Percentiles rank a stretch among this genome's conserved stretches.
Conservation (phyloP, 1,284 basidiomycete species). For the Marasmius tenuissimus region DNA sequence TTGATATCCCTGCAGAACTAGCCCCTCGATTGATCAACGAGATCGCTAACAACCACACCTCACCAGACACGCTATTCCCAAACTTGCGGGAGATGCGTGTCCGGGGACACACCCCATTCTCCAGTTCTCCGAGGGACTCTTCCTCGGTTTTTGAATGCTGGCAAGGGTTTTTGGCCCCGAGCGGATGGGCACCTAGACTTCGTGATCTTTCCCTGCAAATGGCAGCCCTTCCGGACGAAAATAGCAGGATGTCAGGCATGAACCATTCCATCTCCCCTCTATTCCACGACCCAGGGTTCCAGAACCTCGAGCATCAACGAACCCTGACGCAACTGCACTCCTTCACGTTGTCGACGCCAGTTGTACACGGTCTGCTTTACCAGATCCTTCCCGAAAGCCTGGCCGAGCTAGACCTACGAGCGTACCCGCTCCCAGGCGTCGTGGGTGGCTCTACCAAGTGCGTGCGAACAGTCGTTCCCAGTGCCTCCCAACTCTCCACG, state of each 20-base stretch:
- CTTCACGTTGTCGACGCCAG: slow-evolving; percentile 10
- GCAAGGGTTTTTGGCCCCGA: neutral
- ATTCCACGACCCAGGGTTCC: neutral
- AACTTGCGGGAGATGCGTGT: slow-evolving; percentile 7
- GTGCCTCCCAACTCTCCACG: slow-evolving; percentile 2
- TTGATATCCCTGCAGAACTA: slow-evolving; percentile 13
- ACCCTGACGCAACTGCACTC: slow-evolving; percentile 7
- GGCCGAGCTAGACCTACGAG: slow-evolving; percentile 3
- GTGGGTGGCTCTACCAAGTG: slow-evolving; percentile 3
- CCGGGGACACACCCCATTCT: slow-evolving; percentile 9
- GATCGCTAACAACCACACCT: neutral
- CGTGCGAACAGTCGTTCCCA: slow-evolving; percentile 2
- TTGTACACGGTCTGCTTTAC: slow-evolving; percentile 2
- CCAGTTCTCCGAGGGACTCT: neutral
- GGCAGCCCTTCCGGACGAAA: too few species aligned
- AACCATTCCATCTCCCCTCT: neutral
- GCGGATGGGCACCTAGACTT: too few species aligned
- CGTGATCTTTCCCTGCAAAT: too few species aligned
- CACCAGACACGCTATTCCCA: slow-evolving; percentile 3
- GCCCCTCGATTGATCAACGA: slow-evolving; percentile 1
- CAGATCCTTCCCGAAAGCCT: slow-evolving; percentile 8
- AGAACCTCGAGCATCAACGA: neutral
- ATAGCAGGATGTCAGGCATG: neutral
- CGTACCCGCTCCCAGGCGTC: slow-evolving; percentile 8
- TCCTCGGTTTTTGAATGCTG: neutral